Base-by-base conservation (phyloP, 345 rosid species). In the Theobroma cacao region DNA sequence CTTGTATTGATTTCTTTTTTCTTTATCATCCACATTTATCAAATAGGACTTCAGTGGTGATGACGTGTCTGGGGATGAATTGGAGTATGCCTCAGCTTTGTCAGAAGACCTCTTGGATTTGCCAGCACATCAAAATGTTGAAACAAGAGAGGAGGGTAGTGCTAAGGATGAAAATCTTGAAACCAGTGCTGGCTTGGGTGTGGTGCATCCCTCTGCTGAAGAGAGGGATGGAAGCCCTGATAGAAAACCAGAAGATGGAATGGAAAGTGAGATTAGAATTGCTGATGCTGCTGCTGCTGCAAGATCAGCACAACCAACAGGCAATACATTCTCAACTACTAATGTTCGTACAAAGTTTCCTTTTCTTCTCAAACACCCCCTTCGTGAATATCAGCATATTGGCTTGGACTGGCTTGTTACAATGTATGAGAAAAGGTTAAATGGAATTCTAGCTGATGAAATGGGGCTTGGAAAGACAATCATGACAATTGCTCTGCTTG, bases 381-480 rank as follows among this genome's bases (percentile, higher is more conserved):
- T 97, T 78, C 99, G 99, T 18, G 99, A 97, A 80, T 97, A 97
- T 88, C 99, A 97, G 72, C 99, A 97, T 83, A 97, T 97, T 85
- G 99, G 99, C 64, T 86, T 97, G 84, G 98, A 97, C 84, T 97
- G 99, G 99, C 99, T 97, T 86, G 99, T 97, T 28, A 93, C 98
- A 8, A 94, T 97, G 98, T 94, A 97, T 86, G 99, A 97, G 90
- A 90, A 97, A 88, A 88, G 93, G 86, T 83, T 97, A 82, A 97
- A 97, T 78, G 99, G 99, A 83, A 97, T 97, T 84, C 82, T 97
- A 70, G 99, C 99, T 80, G 99, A 97, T 90, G 99, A 97, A 89
- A 97, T 97, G 99, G 99, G 99, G 78, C 97, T 97, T 71, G 99
- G 99, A 77, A 97, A 97, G 90, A 97, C 99, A 5, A 97, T 97